phyloP scores from a whole-genome alignment of 2,329 filamentous ascomycete genomes.

The Byssothecium circinans region DNA sequence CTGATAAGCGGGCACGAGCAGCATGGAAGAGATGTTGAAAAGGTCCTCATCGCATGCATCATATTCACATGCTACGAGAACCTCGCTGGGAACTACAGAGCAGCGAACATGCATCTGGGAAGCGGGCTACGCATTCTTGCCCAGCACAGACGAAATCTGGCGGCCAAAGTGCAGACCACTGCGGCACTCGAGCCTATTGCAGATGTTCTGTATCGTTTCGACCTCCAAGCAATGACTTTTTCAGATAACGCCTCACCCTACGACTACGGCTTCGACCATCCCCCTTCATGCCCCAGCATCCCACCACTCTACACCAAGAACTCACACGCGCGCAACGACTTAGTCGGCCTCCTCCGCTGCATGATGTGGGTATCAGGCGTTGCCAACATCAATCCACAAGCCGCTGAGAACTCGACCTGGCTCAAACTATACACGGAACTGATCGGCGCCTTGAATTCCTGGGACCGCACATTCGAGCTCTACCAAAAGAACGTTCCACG shows the following conservation, averaged over 20 bases:
- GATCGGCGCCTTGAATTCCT: conserved; percentile 20
- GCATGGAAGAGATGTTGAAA: conserved; percentile 26
- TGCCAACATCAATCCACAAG: conserved; percentile 21
- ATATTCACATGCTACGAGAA: conserved; percentile 38
- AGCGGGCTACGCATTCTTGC: conserved; percentile 30
- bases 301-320: conserved; percentile 22
- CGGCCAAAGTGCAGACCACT: background rate
- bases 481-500: conserved; percentile 21
- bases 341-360: conserved; percentile 27
- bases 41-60: conserved; percentile 32
- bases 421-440: conserved; percentile 19
- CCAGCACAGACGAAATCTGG: conserved; percentile 18
- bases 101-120: conserved; percentile 32
- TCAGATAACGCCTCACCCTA: conserved; percentile 32
- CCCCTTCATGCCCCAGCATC: conserved; percentile 24
- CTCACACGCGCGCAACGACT: conserved; percentile 24
- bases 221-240: conserved; percentile 37
- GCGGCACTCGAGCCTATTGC: conserved; percentile 21
- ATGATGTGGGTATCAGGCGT: conserved; percentile 33
- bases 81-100: conserved; percentile 31
- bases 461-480: conserved; percentile 22
- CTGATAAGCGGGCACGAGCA: conserved; percentile 23
- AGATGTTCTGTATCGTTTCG: conserved; percentile 30
- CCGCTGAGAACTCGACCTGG: conserved; percentile 22
- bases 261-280: conserved; percentile 21